Conservation (phyloP, 2,329 filamentous ascomycete genomes). For the Aspergillus fructus region DNA sequence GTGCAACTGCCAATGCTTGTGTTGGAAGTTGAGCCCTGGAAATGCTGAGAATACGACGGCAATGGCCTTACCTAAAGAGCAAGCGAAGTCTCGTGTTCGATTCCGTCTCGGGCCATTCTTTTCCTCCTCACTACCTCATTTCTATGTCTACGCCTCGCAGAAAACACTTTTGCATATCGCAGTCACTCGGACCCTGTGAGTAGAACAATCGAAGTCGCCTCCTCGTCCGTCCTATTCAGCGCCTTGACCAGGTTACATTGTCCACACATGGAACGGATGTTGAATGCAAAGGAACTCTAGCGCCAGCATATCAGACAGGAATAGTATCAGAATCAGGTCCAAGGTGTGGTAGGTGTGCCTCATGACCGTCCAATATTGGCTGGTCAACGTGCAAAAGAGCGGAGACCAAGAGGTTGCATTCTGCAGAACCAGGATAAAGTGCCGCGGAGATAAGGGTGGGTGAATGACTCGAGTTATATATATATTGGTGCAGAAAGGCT, state of each 20-base stretch:
- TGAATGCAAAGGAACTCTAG: neutral
- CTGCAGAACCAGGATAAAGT: neutral
- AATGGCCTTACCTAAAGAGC: too few species aligned
- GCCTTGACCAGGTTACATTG: neutral
- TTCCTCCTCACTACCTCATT: neutral
- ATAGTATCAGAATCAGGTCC: neutral
- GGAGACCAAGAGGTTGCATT: neutral
- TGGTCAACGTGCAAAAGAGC: neutral
- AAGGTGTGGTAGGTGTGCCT: neutral
- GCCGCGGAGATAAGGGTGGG: neutral
- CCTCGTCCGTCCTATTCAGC: too few species aligned
- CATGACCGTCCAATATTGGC: neutral
- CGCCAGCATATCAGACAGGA: neutral
- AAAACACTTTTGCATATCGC: too few species aligned
- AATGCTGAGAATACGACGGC: too few species aligned
- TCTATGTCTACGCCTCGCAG: neutral
- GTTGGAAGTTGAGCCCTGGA: neutral
- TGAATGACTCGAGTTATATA: neutral
- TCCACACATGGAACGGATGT: neutral
- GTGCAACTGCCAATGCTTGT: neutral
- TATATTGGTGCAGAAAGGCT: neutral
- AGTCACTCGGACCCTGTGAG: too few species aligned
- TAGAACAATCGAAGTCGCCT: too few species aligned
- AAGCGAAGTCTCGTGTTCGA: neutral
- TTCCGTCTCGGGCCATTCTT: conserved; percentile 21